Evolutionary conservation across 805 yeast genomes (phyloP), one percentile per base, ranked within the genome.

Genomic region (Candida ficus): DNA sequence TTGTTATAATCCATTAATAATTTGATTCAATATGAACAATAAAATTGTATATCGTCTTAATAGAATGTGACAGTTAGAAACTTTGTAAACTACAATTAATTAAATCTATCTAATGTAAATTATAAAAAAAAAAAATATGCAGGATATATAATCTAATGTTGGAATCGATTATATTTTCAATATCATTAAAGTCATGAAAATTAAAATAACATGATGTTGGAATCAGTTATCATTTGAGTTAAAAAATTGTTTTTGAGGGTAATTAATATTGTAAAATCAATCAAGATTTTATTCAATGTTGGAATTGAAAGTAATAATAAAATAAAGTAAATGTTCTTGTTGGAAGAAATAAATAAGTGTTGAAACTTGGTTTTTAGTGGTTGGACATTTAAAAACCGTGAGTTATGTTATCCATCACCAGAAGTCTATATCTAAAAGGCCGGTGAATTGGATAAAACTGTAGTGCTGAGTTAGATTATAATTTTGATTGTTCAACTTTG

Each of bases 401-500:
- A n/a, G n/a, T n/a, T n/a, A n/a, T n/a, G n/a, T n/a, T n/a, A n/a
- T n/a, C n/a, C n/a, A n/a, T n/a, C n/a, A n/a, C n/a, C n/a, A n/a
- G n/a, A n/a, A n/a, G n/a, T n/a, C n/a, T n/a, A n/a, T n/a, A n/a
- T n/a, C n/a, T n/a, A n/a, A n/a, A n/a, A n/a, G n/a, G n/a, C n/a
- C n/a, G n/a, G n/a, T n/a, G n/a, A n/a, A n/a, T n/a, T n/a, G n/a
- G n/a, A n/a, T n/a, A 7, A 30, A 18, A 18, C n/a, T 22, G 18
- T 7, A 21, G 11, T 32, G 17, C 9, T 21, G 22, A 14, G 33
- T 17, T 4, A 14, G 17, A 18, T 13, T 36, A 56, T 35, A 56
- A 36, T 43, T 54, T 56, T 16, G 59, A 34, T 23, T 29, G 22
- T 26, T 41, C 46, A 21, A 29, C 36, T 44, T 41, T 50, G 28